Evolutionary conservation across 768 basidiomycete species (phyloP), one percentile per base, ranked within the genome.

Genomic region (Pholiota microspora): DNA sequence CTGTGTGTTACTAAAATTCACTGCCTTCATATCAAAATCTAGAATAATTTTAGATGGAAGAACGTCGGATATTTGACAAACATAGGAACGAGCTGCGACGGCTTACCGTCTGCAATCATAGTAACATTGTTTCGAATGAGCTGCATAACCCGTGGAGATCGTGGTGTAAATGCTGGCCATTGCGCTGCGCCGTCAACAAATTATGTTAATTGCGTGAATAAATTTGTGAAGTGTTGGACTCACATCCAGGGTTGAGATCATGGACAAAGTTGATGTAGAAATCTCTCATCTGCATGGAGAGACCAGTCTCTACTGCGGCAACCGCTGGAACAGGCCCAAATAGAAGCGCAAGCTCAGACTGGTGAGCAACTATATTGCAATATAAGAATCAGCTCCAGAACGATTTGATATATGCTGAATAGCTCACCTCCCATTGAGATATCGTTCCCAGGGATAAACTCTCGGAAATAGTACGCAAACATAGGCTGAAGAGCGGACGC

Each of bases 241-340:
- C 55, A 84, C 83, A 44, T 32, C 83, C 82, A 3, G 83, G 84
- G 54, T 77, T 72, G 48, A 84, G 70, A 57, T 84, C 80, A 58
- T 76, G 69, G 16, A 83, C 70, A 58, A 85, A 85, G 48, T 75
- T 78, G 68, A 85, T 72, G 59, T 79, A 85, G 50, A 80, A 81
- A 57, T 79, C 79, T 1, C 74, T 69, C 68, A 79, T 70, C 51
- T 71, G 71, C 28, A 75, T 74, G 1, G 84, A 71, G 34, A 85
- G 80, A 0, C 67, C 71, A 7, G 51, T 64, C 58, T 84, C 79
- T 4, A 75, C 62, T 1, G 71, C 9, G n/a, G 70, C 68, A 12
- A 59, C 63, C 10, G 62, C 16, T 2, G 78, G 75, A 2, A 79
- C 66, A 0, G 76, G 75, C 0, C 81, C 82, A 56, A 81, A 82